phyloP scores from a whole-genome alignment of 495 filamentous ascomycete species.

The Pseudoneurospora amorphoporcata region DNA sequence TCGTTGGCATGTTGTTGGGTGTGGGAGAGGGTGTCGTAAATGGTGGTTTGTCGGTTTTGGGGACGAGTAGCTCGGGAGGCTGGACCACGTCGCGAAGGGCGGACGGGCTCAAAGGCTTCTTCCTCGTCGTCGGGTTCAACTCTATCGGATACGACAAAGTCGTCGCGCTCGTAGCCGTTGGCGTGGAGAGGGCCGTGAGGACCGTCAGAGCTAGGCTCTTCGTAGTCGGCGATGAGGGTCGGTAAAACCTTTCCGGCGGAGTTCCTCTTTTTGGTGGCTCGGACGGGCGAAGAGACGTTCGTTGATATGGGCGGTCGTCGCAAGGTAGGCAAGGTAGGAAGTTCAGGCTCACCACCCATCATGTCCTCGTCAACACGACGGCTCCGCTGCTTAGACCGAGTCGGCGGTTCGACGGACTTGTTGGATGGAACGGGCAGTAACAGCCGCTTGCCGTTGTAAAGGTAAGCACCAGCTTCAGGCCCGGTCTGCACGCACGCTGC shows the following conservation, averaged over 20 bases:
- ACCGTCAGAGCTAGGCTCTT: constrained; percentile 29
- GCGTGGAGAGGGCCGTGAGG: constrained; percentile 21
- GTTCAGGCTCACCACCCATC: not conserved
- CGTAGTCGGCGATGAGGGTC: constrained; percentile 14
- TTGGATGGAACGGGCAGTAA: constrained; percentile 2
- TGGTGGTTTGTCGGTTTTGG: constrained; percentile 62
- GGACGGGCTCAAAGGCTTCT: constrained; percentile 51
- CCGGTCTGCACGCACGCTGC: constrained; percentile 27
- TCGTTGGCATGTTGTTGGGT: not conserved
- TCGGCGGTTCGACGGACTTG: constrained; percentile 9
- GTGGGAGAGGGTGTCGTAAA: constrained; percentile 26
- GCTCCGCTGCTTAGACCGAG: constrained; percentile 5
- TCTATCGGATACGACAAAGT: constrained; percentile 42
- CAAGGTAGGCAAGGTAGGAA: constrained; percentile 36
- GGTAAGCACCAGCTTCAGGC: constrained; percentile 16
- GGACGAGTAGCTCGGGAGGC: constrained; percentile 43
- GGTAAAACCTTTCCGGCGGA: constrained; percentile 33
- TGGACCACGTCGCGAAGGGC: constrained; percentile 28
- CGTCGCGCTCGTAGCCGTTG: constrained; percentile 40
- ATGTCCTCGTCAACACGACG: not conserved
- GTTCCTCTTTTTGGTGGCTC: constrained; percentile 29
- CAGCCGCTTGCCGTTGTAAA: constrained; percentile 16
- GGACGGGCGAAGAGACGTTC: constrained; percentile 74
- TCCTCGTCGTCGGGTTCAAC: constrained; percentile 35
- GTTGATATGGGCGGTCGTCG: constrained; percentile 53